A percentile compares a stretch with the other conserved stretches of the same genome.
These are phyloP conservation scores for Blastobotrys raffinosifermentans DNA, from an alignment of 1,139 yeast genomes.

Conservation along the genomic window DNA sequence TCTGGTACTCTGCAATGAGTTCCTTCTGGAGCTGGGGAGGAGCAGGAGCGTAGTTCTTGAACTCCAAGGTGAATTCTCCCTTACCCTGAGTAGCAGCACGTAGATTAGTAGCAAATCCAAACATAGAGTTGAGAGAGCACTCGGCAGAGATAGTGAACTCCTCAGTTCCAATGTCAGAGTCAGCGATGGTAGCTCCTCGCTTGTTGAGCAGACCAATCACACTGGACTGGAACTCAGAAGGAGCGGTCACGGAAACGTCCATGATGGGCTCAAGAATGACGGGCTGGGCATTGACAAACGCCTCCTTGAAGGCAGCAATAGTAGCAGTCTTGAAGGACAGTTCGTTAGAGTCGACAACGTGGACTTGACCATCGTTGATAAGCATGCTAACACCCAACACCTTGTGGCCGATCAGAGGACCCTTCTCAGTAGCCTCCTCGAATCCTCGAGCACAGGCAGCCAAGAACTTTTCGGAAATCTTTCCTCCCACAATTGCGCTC, in stretches of 20 bases:
- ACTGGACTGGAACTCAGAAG: constrained; percentile 91
- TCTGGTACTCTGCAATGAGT: constrained; percentile 77
- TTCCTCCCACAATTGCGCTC: constrained; percentile 93
- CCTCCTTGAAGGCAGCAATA: constrained; percentile 85
- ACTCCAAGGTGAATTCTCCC: constrained; percentile 95
- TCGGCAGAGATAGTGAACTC: constrained; percentile 93
- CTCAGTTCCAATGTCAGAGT: constrained; percentile 89
- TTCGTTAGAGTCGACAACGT: constrained; percentile 95
- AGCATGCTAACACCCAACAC: constrained; percentile 92
- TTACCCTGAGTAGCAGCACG: constrained; percentile 99
- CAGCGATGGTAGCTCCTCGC: constrained; percentile 85
- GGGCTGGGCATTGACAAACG: constrained; percentile 78
- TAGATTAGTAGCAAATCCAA: constrained; percentile 91
- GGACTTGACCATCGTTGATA: constrained; percentile 95
- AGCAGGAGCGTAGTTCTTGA: constrained; percentile 86
- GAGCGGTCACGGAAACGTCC: constrained; percentile 90
- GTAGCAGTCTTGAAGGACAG: constrained; percentile 93
- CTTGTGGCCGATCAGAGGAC: constrained; percentile 92
- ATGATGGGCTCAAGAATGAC: constrained; percentile 93
- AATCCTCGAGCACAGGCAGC: constrained; percentile 95
- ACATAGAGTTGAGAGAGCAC: constrained; percentile 91
- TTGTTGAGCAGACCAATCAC: constrained; percentile 90
- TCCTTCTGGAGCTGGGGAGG: constrained; percentile 87
- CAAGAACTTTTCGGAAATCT: constrained; percentile 90
- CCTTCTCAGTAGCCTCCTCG: constrained; percentile 91